These are phyloP conservation scores for Macrotyloma uniflorum DNA, from an alignment of 306 rosid species.

Conservation along the genomic window DNA sequence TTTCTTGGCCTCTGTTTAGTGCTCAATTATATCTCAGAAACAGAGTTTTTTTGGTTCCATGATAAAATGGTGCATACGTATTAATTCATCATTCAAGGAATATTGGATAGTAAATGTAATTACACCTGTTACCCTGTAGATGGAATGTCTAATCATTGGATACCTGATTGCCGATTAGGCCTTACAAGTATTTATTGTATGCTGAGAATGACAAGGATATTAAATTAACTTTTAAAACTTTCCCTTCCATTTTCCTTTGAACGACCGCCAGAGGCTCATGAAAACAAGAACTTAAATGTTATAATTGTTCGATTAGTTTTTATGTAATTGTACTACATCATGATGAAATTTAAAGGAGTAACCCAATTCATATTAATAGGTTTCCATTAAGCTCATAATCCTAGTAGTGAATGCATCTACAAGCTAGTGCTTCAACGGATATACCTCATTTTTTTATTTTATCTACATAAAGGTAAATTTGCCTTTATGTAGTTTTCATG, in stretches of 20 bases:
- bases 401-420: neutral
- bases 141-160: neutral
- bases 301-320: neutral
- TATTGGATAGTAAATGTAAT: neutral
- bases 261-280: neutral
- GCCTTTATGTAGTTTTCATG: too few species aligned
- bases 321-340: neutral
- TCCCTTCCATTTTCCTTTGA: neutral
- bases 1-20: too few species aligned
- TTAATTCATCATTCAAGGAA: neutral
- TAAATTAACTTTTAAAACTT: neutral
- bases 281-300: neutral
- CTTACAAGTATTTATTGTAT: constrained; percentile 26
- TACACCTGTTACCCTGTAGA: constrained; percentile 21
- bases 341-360: neutral
- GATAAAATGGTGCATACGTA: too few species aligned
- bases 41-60: neutral
- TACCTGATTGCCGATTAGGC: constrained; percentile 20
- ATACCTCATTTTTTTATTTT: too few species aligned
- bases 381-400: neutral
- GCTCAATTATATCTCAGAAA: neutral
- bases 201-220: constrained; percentile 10
- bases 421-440: neutral
- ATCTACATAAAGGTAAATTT: too few species aligned
- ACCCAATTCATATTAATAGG: neutral